These are phyloP conservation scores for Cutaneotrichosporon sp. DNA, from an alignment of 1,284 basidiomycete genomes.

Conservation along the genomic window DNA sequence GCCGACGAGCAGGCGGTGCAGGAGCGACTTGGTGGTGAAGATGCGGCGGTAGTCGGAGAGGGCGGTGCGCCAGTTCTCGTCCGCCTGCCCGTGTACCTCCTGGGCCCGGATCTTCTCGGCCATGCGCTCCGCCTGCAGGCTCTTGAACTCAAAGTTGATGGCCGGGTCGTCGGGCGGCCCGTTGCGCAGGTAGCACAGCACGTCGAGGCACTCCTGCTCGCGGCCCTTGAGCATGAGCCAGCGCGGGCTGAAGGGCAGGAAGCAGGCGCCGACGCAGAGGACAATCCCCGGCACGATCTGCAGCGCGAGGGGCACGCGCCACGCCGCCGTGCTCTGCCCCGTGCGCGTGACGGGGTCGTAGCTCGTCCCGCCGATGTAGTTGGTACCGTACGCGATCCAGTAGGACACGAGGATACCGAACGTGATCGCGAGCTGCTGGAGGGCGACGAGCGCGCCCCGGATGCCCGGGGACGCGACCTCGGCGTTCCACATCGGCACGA, in stretches of 20 bases:
- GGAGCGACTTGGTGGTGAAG: constrained; percentile 44
- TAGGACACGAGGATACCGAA: constrained; percentile 61
- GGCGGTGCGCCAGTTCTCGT: constrained; percentile 39
- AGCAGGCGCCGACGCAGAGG: constrained; percentile 40
- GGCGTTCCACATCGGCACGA: constrained; percentile 64
- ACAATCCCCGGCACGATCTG: constrained; percentile 62
- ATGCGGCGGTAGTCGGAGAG: constrained; percentile 48
- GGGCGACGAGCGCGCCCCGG: constrained; percentile 74
- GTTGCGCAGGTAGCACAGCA: constrained; percentile 65
- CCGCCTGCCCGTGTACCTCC: constrained; percentile 47
- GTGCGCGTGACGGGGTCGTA: background rate
- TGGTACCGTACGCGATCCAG: constrained; percentile 66
- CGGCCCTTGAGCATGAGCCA: constrained; percentile 64
- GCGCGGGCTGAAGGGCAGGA: constrained; percentile 59
- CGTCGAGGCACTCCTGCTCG: constrained; percentile 69
- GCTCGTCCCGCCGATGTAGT: constrained; percentile 50
- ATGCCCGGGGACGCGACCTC: constrained; percentile 78
- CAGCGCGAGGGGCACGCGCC: constrained; percentile 70
- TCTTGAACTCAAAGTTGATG: constrained; percentile 77
- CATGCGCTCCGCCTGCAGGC: constrained; percentile 71
- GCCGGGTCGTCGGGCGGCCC: constrained; percentile 63
- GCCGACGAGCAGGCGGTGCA: constrained; percentile 48
- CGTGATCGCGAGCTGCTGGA: constrained; percentile 78
- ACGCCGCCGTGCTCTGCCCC: constrained; percentile 59
- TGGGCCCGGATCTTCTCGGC: constrained; percentile 65